Percentiles rank a stretch among this genome's conserved stretches.
phyloP scores from a whole-genome alignment of 805 yeast genomes.

The Candida cerambycidarum region DNA sequence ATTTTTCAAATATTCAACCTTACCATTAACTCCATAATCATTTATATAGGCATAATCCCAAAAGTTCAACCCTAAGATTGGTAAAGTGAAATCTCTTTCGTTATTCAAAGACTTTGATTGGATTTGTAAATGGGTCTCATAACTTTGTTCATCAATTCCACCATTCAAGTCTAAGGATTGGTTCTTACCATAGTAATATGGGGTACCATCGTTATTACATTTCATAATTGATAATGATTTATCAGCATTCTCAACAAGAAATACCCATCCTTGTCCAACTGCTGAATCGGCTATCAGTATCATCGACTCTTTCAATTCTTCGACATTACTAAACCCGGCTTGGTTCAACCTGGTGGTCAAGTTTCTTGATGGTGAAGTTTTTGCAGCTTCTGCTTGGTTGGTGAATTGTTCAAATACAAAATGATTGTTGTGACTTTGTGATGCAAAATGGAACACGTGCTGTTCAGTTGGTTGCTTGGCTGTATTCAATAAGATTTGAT shows the following conservation, averaged over 20 bases:
- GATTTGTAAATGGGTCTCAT: constrained; percentile 43
- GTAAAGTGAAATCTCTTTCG: constrained; percentile 63
- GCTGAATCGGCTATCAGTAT: constrained; percentile 50
- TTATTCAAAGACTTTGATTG: constrained; percentile 40
- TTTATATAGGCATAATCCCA: constrained; percentile 89
- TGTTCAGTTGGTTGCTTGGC: constrained; percentile 67
- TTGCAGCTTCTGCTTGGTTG: constrained; percentile 28
- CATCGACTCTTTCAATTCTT: constrained; percentile 51
- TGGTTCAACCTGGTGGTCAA: constrained; percentile 38
- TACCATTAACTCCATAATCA: constrained; percentile 82
- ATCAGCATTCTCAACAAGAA: constrained; percentile 62
- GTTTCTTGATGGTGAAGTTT: constrained; percentile 37
- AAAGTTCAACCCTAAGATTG: constrained; percentile 72
- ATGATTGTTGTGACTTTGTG: constrained; percentile 91
- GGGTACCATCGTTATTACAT: constrained; percentile 75
- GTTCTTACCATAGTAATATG: constrained; percentile 65
- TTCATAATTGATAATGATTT: constrained; percentile 55
- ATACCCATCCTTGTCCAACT: constrained; percentile 76
- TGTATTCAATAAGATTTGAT: constrained; percentile 65
- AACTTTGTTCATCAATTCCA: constrained; percentile 58
- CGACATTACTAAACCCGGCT: constrained; percentile 40
- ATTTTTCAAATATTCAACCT: constrained; percentile 66
- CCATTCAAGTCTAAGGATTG: constrained; percentile 78
- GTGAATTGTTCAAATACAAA: constrained; percentile 70
- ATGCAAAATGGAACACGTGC: constrained; percentile 79